A percentile compares a stretch with the other conserved stretches of the same genome.
Evolutionary conservation across 352 stramenopile species (phyloP).

Genomic region (Phytophthora hybrid): DNA sequence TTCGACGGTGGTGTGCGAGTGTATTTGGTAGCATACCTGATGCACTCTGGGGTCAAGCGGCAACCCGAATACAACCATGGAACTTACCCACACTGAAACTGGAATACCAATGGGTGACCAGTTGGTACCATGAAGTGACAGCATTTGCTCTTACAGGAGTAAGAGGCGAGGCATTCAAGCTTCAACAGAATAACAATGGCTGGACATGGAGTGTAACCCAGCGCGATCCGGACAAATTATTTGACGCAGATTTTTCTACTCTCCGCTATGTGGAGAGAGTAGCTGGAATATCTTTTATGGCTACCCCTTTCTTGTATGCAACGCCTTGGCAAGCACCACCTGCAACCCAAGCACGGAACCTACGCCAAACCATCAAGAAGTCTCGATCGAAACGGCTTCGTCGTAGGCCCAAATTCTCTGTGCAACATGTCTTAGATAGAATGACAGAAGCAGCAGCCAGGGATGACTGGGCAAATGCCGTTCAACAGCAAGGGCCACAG

Average conservation of each 20-base stretch:
- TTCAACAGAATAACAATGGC: background rate
- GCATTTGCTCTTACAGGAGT: background rate
- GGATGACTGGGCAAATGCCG: no score
- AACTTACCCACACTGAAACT: background rate
- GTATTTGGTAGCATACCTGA: background rate
- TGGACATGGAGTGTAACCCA: constrained; percentile 8
- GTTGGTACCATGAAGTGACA: background rate
- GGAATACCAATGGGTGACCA: background rate
- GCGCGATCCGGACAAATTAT: no score
- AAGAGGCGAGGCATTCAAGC: background rate
- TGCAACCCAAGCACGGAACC: background rate
- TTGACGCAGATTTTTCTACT: background rate
- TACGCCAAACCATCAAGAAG: background rate
- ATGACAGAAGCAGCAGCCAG: no score
- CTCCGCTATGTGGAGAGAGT: background rate
- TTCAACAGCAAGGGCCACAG: no score
- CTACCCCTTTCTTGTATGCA: background rate
- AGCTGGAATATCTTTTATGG: background rate
- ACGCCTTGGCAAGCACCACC: background rate
- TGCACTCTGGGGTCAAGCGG: background rate
- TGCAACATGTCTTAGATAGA: no score
- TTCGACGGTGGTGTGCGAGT: background rate
- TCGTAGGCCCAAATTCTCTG: background rate
- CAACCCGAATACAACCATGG: background rate
- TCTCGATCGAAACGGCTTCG: background rate